phyloP scores from a whole-genome alignment of 495 filamentous ascomycete genomes.

The Cercophora sp. region DNA sequence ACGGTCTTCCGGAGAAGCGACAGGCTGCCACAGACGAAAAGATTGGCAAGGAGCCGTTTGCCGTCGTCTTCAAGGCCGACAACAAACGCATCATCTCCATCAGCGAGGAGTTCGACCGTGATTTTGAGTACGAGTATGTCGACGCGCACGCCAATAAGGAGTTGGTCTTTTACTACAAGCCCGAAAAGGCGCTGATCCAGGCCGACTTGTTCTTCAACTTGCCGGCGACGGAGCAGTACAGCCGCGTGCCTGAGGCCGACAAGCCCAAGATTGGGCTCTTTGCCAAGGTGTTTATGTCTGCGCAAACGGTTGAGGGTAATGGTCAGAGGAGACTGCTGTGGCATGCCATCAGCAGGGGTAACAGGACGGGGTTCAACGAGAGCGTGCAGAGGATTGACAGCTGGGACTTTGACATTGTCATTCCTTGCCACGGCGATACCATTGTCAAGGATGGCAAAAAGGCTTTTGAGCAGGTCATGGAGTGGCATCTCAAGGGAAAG shows the following conservation, averaged over 20 bases:
- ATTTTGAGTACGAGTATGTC: constrained; percentile 86
- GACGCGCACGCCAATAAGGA: constrained; percentile 78
- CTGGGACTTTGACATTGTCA: constrained; percentile 86
- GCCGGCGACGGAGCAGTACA: constrained; percentile 84
- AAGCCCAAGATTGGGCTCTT: constrained; percentile 54
- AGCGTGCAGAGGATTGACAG: constrained; percentile 62
- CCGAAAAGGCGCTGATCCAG: constrained; percentile 77
- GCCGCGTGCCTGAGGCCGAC: constrained; percentile 47
- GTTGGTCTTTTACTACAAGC: constrained; percentile 79
- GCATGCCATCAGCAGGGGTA: constrained; percentile 63
- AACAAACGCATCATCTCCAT: constrained; percentile 44
- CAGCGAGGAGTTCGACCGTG: constrained; percentile 72
- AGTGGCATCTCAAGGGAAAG: constrained; percentile 70
- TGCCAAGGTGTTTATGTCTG: constrained; percentile 56
- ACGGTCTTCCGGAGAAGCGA: constrained; percentile 84
- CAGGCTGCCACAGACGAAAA: constrained; percentile 44
- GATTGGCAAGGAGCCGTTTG: constrained; percentile 66
- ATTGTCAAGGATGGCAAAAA: constrained; percentile 73
- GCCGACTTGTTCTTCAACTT: constrained; percentile 92
- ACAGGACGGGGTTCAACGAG: constrained; percentile 65
- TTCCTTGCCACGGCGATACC: constrained; percentile 93
- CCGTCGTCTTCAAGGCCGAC: constrained; percentile 57
- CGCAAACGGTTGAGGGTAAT: constrained; percentile 63
- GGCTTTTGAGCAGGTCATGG: constrained; percentile 76
- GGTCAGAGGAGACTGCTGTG: constrained; percentile 80